Conservation (phyloP, 805 yeast genomes). For the Ascoidea tarda region DNA sequence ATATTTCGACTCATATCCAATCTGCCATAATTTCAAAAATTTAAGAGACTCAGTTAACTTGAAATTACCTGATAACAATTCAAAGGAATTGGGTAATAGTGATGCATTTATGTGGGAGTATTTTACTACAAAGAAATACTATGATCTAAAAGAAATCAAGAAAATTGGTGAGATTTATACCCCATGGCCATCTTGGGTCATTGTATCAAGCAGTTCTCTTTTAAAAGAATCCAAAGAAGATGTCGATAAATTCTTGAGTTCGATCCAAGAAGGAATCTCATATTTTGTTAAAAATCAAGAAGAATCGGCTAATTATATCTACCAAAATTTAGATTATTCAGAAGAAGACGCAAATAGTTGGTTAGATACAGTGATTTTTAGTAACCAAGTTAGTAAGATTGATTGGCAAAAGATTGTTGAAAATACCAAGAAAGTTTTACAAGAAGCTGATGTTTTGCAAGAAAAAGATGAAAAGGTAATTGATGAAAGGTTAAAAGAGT, state of each 20-base stretch:
- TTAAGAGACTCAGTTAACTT: slow-evolving; percentile 69
- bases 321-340: slow-evolving; percentile 58
- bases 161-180: slow-evolving; percentile 80
- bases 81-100: slow-evolving; percentile 14
- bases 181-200: slow-evolving; percentile 96
- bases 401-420: slow-evolving; percentile 36
- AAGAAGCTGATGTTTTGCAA: slow-evolving; percentile 43
- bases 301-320: slow-evolving; percentile 54
- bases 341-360: slow-evolving; percentile 68
- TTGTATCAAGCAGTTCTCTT: slow-evolving; percentile 35
- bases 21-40: slow-evolving; percentile 56
- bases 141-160: slow-evolving; percentile 68
- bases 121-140: slow-evolving; percentile 78
- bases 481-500: slow-evolving; percentile 18
- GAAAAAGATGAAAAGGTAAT: slow-evolving; percentile 24
- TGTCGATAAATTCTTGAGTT: slow-evolving; percentile 28
- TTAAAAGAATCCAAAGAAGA: slow-evolving; percentile 17
- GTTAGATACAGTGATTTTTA: slow-evolving; percentile 66
- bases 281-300: slow-evolving; percentile 48
- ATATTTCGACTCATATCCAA: slow-evolving; percentile 36
- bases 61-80: slow-evolving; percentile 19
- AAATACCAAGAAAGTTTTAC: slow-evolving; percentile 43
- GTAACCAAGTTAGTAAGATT: slow-evolving; percentile 26
- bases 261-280: slow-evolving; percentile 51
- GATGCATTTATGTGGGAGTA: slow-evolving; percentile 97